Evolutionary conservation across 441 rosid genomes (phyloP).

Genomic region (Flueggea neowawraea): DNA sequence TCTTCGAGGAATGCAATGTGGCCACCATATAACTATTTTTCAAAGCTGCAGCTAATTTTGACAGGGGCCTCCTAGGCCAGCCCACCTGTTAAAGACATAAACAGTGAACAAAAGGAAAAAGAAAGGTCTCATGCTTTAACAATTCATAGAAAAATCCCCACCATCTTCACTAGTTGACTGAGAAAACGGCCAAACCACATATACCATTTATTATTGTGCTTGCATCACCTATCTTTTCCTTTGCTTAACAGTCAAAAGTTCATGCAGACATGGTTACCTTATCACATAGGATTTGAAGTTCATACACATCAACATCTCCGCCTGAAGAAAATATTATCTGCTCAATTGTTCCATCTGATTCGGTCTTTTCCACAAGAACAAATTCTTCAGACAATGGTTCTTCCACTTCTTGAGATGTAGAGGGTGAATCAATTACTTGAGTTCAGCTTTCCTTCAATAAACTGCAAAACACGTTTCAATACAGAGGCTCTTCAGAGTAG

Average conservation of each 20-base stretch:
- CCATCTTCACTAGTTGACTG: background rate
- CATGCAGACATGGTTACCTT: constrained; percentile 41
- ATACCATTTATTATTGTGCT: background rate
- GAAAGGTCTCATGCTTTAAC: no score
- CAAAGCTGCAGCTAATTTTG: constrained; percentile 85
- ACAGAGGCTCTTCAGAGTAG: constrained; percentile 1
- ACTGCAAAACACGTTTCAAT: constrained; percentile 28
- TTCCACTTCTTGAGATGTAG: constrained; percentile 52
- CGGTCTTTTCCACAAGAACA: constrained; percentile 64
- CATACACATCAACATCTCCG: constrained; percentile 87
- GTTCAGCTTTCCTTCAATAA: constrained; percentile 55
- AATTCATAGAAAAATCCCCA: background rate
- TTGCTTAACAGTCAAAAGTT: background rate
- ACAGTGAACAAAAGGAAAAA: no score
- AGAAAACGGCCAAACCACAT: background rate
- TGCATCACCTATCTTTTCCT: background rate
- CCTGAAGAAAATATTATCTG: constrained; percentile 88
- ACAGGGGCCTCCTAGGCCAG: constrained; percentile 91
- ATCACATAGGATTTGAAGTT: constrained; percentile 87
- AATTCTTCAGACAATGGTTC: constrained; percentile 65
- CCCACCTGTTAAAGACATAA: constrained; percentile 53
- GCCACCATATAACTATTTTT: constrained; percentile 97
- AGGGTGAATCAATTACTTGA: constrained; percentile 69
- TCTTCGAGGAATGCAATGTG: constrained; percentile 69
- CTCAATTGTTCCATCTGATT: constrained; percentile 64